Evolutionary conservation across 495 filamentous ascomycete genomes (phyloP).

Genomic region (Neurospora cerealis): DNA sequence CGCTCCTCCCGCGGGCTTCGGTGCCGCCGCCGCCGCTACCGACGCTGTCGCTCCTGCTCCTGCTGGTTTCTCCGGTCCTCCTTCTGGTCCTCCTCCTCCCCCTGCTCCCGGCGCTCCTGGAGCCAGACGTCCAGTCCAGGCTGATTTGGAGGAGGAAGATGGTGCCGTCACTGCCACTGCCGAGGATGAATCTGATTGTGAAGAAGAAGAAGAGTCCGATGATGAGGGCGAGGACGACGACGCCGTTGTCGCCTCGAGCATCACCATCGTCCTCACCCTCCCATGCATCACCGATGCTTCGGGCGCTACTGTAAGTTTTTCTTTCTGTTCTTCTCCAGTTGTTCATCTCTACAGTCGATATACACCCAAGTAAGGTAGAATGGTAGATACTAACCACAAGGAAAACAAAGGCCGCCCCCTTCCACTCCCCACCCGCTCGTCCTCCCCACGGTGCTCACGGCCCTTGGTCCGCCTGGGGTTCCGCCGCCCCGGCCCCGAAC

Average conservation of each 20-base stretch:
- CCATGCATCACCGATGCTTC: background rate
- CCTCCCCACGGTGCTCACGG: background rate
- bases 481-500: background rate
- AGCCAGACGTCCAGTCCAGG: background rate
- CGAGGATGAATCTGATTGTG: background rate
- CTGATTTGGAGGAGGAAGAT: background rate
- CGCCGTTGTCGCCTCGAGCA: background rate
- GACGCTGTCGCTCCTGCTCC: background rate
- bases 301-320: background rate
- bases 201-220: background rate
- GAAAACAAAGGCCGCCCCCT: background rate
- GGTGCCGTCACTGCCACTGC: background rate
- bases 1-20: background rate
- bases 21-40: background rate
- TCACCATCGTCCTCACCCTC: background rate
- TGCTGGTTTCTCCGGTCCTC: background rate
- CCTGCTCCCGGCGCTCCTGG: background rate
- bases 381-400: no score
- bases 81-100: background rate
- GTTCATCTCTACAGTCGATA: no score
- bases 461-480: background rate
- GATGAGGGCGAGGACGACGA: background rate
- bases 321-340: background rate
- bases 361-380: no score
- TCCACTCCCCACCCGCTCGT: background rate